These are phyloP conservation scores for Fusarium dlaminii DNA, from an alignment of 2,329 filamentous ascomycete species.

Conservation along the genomic window DNA sequence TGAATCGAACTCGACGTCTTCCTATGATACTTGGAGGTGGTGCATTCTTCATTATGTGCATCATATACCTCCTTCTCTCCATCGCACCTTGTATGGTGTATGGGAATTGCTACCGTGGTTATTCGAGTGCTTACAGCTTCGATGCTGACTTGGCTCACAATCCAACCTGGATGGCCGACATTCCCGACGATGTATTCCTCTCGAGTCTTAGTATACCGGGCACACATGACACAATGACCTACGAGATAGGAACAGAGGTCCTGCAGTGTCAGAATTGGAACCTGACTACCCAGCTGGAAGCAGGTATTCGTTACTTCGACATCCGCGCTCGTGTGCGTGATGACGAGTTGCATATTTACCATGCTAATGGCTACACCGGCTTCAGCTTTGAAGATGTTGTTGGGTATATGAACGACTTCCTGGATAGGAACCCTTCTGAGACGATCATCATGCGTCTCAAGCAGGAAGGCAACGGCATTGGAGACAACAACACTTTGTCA, in stretches of 20 bases:
- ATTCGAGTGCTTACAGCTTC: conserved; percentile 52
- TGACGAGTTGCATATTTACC: conserved; percentile 58
- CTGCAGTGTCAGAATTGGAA: conserved; percentile 60
- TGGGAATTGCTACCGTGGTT: conserved; percentile 44
- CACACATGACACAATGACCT: conserved; percentile 64
- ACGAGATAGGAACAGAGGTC: conserved; percentile 47
- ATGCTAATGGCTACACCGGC: conserved; percentile 56
- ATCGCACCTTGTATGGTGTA: conserved; percentile 43
- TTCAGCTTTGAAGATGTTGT: conserved; percentile 56
- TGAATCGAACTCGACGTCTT: conserved; percentile 29
- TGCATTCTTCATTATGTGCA: conserved; percentile 40
- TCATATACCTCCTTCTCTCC: conserved; percentile 41
- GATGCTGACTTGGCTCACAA: conserved; percentile 49
- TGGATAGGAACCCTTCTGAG: conserved; percentile 56
- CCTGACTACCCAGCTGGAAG: conserved; percentile 55
- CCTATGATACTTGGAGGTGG: conserved; percentile 28
- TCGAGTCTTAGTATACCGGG: conserved; percentile 60
- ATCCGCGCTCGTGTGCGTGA: conserved; percentile 57
- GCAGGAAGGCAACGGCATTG: conserved; percentile 55
- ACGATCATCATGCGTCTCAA: conserved; percentile 62
- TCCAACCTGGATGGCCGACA: conserved; percentile 54
- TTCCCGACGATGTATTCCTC: conserved; percentile 54
- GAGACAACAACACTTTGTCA: conserved; percentile 47
- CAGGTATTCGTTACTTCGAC: conserved; percentile 61
- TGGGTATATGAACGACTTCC: conserved; percentile 55